Conservation (phyloP, 352 stramenopile species). For the Pythium monospermum region DNA sequence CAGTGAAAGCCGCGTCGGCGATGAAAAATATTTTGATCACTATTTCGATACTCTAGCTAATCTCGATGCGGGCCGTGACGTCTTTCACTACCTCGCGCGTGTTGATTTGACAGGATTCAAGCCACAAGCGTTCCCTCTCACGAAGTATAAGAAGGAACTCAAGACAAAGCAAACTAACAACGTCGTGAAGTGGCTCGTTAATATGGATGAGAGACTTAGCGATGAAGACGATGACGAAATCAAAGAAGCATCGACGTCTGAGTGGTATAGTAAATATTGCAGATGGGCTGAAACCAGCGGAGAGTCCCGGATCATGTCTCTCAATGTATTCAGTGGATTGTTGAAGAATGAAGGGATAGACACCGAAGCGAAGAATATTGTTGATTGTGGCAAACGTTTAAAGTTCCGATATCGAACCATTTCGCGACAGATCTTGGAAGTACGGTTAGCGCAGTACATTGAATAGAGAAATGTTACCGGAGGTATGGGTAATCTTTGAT, state of each 20-base stretch:
- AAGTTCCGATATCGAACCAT: conserved; percentile 13
- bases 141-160: conserved; percentile 21
- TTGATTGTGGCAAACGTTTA: conserved; percentile 4
- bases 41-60: conserved; percentile 15
- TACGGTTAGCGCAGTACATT: conserved; percentile 9
- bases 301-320: conserved; percentile 10
- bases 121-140: conserved; percentile 13
- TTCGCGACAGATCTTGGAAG: conserved; percentile 5
- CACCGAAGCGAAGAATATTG: conserved; percentile 8
- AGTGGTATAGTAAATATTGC: conserved; percentile 12
- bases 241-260: conserved; percentile 12
- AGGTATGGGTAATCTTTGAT: too few species aligned
- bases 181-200: conserved; percentile 8
- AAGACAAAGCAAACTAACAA: conserved; percentile 18
- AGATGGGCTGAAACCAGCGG: conserved; percentile 10
- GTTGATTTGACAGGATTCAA: conserved; percentile 19
- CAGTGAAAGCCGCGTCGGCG: conserved; percentile 13
- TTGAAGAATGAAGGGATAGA: conserved; percentile 13
- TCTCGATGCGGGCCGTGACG: conserved; percentile 12
- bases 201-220: conserved; percentile 10
- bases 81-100: conserved; percentile 17
- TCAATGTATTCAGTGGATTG: conserved; percentile 14
- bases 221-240: conserved; percentile 12
- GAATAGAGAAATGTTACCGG: conserved; percentile 5
- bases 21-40: conserved; percentile 17